Percentiles rank a stretch among this genome's conserved stretches.
phyloP scores from a whole-genome alignment of 2,329 filamentous ascomycete species.

The Aspergillus sp. region DNA sequence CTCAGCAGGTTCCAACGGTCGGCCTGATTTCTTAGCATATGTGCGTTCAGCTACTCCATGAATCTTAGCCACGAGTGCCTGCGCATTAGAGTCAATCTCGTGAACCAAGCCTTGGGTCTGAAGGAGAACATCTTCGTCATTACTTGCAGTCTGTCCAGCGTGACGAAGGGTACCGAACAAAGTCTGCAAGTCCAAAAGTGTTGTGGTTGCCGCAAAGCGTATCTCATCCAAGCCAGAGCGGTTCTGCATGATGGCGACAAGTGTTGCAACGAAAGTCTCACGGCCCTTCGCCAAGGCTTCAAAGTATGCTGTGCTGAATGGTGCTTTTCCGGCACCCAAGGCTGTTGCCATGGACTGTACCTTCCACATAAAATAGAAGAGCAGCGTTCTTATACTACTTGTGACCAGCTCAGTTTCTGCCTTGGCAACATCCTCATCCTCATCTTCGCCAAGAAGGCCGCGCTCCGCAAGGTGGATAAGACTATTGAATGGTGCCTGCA shows the following conservation, averaged over 20 bases:
- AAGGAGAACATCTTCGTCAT: constrained; percentile 43
- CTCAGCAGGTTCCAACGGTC: constrained; percentile 47
- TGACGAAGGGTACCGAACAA: constrained; percentile 70
- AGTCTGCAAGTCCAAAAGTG: constrained; percentile 75
- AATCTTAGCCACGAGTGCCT: constrained; percentile 66
- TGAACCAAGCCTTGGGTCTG: constrained; percentile 62
- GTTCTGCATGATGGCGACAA: constrained; percentile 47
- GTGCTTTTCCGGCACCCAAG: constrained; percentile 50
- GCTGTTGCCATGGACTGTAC: constrained; percentile 56
- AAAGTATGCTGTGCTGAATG: constrained; percentile 60
- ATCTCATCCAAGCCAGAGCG: constrained; percentile 66
- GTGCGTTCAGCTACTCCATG: constrained; percentile 72
- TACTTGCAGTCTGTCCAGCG: constrained; percentile 33
- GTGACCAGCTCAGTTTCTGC: constrained; percentile 74
- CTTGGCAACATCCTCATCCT: constrained; percentile 66
- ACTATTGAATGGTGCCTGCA: constrained; percentile 54
- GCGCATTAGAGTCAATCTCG: constrained; percentile 60
- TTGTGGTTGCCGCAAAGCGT: constrained; percentile 68
- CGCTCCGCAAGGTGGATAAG: constrained; percentile 69
- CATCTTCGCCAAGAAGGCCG: constrained; percentile 59
- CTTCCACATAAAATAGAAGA: constrained; percentile 97
- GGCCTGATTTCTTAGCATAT: constrained; percentile 63
- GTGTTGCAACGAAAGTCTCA: constrained; percentile 46
- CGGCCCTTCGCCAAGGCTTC: constrained; percentile 62
- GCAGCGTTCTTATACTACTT: constrained; percentile 68